phyloP scores from a whole-genome alignment of 495 filamentous ascomycete species.

The Tuber calosporum region DNA sequence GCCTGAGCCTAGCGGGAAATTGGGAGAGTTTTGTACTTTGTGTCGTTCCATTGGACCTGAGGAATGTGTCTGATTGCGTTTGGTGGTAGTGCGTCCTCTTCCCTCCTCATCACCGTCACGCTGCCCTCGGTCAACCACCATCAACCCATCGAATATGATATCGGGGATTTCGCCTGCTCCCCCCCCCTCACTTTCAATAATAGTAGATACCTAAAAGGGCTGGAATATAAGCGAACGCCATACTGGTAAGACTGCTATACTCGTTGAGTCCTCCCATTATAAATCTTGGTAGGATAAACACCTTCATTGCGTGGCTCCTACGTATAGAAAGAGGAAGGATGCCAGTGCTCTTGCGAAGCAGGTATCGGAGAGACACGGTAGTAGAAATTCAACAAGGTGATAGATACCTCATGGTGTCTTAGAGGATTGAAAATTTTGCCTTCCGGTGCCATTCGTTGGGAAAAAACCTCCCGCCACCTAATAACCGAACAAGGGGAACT shows the following conservation, averaged over 20 bases:
- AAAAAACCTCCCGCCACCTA: background rate
- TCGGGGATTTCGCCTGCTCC: background rate
- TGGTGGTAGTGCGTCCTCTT: background rate
- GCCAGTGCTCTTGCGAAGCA: background rate
- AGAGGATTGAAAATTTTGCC: background rate
- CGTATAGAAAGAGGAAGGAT: background rate
- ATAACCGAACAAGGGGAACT: background rate
- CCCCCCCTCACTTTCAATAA: background rate
- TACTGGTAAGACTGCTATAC: background rate
- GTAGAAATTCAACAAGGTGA: background rate
- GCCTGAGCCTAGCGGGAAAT: background rate
- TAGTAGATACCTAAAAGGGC: background rate
- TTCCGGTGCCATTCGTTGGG: background rate
- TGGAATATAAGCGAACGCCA: background rate
- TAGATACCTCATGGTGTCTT: background rate
- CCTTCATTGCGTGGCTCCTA: background rate
- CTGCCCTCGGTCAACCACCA: background rate
- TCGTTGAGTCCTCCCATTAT: background rate
- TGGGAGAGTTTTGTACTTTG: slow-evolving; percentile 1
- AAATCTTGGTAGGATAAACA: background rate
- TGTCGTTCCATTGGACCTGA: background rate
- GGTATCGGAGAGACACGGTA: background rate
- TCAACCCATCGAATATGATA: background rate
- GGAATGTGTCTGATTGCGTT: background rate
- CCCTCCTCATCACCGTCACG: background rate